Evolutionary conservation across 495 filamentous ascomycete species (phyloP).

Genomic region (Penicillium coprophilum): DNA sequence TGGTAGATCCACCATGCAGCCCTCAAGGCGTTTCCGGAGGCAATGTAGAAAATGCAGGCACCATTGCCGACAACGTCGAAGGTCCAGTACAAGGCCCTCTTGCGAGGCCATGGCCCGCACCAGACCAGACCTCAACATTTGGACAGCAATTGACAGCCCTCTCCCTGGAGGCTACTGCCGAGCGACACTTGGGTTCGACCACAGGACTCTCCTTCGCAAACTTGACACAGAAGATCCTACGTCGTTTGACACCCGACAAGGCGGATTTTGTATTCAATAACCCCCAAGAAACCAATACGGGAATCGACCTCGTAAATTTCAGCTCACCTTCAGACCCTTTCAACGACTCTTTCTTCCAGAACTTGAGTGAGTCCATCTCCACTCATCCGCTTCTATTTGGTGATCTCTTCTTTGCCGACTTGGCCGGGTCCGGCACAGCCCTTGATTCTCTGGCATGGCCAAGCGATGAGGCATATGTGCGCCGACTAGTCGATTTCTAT

Average conservation of each 20-base stretch:
- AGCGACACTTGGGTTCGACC: conserved; percentile 40
- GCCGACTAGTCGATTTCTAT: conserved; percentile 36
- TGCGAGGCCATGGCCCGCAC: conserved; percentile 4
- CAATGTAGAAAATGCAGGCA: neutral
- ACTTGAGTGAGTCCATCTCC: conserved; percentile 18
- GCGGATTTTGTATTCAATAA: conserved; percentile 40
- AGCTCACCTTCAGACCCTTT: conserved; percentile 11
- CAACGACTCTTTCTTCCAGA: conserved; percentile 18
- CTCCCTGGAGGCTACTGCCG: conserved; percentile 40
- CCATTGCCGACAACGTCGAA: neutral
- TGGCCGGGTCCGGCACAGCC: conserved; percentile 13
- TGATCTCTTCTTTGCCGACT: conserved; percentile 7
- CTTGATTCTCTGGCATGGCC: conserved; percentile 20
- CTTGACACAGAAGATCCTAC: conserved; percentile 42
- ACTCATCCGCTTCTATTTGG: conserved; percentile 23
- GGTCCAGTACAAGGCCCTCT: conserved; percentile 18
- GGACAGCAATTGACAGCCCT: conserved; percentile 33
- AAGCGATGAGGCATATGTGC: conserved; percentile 28
- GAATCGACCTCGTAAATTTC: neutral
- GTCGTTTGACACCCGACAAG: conserved; percentile 47
- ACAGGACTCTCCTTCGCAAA: conserved; percentile 40
- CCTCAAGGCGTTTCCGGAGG: neutral
- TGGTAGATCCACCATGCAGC: neutral
- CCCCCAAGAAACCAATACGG: conserved; percentile 10
- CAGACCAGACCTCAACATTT: conserved; percentile 21